A percentile compares a stretch with the other conserved stretches of the same genome.
These are phyloP conservation scores for Vigna trinervia DNA, from an alignment of 306 rosid species.

Conservation along the genomic window DNA sequence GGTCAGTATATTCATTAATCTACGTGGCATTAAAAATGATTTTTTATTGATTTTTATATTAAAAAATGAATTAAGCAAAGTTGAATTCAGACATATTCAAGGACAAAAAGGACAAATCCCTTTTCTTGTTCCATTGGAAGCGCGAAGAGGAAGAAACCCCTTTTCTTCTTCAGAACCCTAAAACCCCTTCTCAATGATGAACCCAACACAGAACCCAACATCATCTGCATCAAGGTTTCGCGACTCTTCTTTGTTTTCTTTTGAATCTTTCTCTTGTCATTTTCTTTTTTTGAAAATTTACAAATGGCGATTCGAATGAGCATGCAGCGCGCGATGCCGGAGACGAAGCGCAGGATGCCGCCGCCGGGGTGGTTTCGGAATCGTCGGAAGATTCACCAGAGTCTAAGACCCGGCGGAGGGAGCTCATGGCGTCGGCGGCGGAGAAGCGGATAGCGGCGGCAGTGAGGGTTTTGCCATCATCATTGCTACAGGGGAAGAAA, in stretches of 20 bases:
- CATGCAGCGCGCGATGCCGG: slow-evolving; percentile 84
- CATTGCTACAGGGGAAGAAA: slow-evolving; percentile 34
- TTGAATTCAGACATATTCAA: too few relatives aligned
- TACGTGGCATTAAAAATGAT: too few relatives aligned
- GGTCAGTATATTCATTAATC: too few relatives aligned
- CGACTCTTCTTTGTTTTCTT: background rate
- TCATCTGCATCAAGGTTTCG: slow-evolving; percentile 67
- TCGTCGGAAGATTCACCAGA: slow-evolving; percentile 66
- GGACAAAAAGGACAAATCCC: too few relatives aligned
- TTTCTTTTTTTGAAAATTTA: slow-evolving; percentile 41
- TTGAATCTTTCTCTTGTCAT: background rate
- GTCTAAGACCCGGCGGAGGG: slow-evolving; percentile 68
- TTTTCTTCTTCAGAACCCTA: too few relatives aligned
- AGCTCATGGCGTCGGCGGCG: slow-evolving; percentile 72
- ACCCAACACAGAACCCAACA: slow-evolving; percentile 20
- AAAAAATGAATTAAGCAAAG: too few relatives aligned
- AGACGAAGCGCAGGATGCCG: slow-evolving; percentile 89
- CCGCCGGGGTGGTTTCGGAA: slow-evolving; percentile 33
- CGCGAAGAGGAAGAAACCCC: too few relatives aligned
- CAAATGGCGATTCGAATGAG: slow-evolving; percentile 88
- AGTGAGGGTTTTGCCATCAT: slow-evolving; percentile 35
- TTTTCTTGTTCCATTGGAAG: too few relatives aligned
- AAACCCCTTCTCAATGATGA: too few relatives aligned
- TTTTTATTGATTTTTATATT: too few relatives aligned
- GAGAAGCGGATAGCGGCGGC: slow-evolving; percentile 39